These are phyloP conservation scores for Beauveria australis DNA, from an alignment of 2,329 filamentous ascomycete species.

Conservation along the genomic window DNA sequence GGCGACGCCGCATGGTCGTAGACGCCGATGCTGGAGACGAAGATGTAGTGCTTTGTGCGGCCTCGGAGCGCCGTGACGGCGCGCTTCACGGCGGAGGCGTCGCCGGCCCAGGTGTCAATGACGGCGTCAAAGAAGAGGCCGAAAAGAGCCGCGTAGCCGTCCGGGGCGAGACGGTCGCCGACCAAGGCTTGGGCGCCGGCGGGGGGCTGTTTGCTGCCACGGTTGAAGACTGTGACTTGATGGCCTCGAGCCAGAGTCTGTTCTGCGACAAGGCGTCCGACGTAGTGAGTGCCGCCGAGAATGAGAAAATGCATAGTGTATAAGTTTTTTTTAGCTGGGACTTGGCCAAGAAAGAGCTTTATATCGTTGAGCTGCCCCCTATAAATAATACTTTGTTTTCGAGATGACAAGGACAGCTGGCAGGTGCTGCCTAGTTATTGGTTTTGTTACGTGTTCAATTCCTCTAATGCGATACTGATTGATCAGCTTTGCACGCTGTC, in stretches of 20 bases:
- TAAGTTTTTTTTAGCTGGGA: neutral
- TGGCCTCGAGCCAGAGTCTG: conserved; percentile 14
- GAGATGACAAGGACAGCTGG: neutral
- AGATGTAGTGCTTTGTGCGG: conserved; percentile 14
- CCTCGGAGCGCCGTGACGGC: conserved; percentile 13
- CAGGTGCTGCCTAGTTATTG: neutral
- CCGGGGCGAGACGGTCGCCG: conserved; percentile 13
- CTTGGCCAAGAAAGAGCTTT: neutral
- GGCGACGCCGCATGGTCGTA: conserved; percentile 9
- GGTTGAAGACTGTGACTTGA: conserved; percentile 13
- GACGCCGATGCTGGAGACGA: conserved; percentile 14
- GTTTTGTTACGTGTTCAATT: neutral
- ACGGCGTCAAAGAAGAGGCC: conserved; percentile 13
- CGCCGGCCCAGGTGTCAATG: conserved; percentile 15
- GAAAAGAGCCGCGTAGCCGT: conserved; percentile 9
- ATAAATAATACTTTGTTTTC: neutral
- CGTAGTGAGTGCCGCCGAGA: conserved; percentile 15
- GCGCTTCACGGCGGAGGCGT: conserved; percentile 12
- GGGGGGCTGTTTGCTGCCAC: conserved; percentile 11
- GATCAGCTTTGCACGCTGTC: neutral
- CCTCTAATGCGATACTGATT: neutral
- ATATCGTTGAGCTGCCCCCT: neutral
- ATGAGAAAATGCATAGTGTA: conserved; percentile 15
- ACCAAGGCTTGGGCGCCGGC: conserved; percentile 10
- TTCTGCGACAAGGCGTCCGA: conserved; percentile 11